Evolutionary conservation across 129 eudicot genomes (phyloP), one percentile per base, ranked within the genome.

Genomic region (Flaveria sonorensis): DNA sequence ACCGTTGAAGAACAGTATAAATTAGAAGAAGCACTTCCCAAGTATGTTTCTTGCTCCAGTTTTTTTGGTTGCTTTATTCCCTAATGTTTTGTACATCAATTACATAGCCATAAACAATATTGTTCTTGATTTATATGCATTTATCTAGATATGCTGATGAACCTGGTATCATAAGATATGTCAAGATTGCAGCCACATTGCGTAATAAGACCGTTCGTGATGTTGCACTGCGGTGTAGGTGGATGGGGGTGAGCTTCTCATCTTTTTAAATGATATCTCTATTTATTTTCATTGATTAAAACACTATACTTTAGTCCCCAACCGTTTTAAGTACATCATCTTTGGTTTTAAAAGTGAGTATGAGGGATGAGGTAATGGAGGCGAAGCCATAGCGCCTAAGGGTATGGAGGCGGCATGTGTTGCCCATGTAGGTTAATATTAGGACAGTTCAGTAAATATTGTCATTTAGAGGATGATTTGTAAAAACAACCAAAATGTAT

Each of bases 161-260:
- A 71, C 92, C 95, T 23, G 92, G 89, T 80, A 88, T 92, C 59
- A 51, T 88, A 89, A 85, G 80, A 86, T 92, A 92, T 80, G 87
- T 90, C 75, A 90, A 92, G 87, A 92, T 88, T 66, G 96, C 98
- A 46, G 92, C 95, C 45, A 71, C 87, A 40, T 84, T 92, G 84
- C 89, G 85, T 69, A 92, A 92, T 75, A 92, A 92, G 85, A 92
- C 96, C 70, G 98, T 92, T n/a, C 94, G 98, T 23, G 96, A 92
- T 85, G 98, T 92, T 81, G 96, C 98, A 36, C 83, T 92, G 55
- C 84, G 98, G 80, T 88, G 94, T 86, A 81, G 88, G 64, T 92
- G 98, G 98, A 80, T 92, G 95, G 82, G 77, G 90, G 98, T 92
- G 84, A 92, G 96, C 82, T 64, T 60, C 76, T 77, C 51, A 30